phyloP scores from a whole-genome alignment of 148 eudicot species.

The Tetragonia tetragonoides region DNA sequence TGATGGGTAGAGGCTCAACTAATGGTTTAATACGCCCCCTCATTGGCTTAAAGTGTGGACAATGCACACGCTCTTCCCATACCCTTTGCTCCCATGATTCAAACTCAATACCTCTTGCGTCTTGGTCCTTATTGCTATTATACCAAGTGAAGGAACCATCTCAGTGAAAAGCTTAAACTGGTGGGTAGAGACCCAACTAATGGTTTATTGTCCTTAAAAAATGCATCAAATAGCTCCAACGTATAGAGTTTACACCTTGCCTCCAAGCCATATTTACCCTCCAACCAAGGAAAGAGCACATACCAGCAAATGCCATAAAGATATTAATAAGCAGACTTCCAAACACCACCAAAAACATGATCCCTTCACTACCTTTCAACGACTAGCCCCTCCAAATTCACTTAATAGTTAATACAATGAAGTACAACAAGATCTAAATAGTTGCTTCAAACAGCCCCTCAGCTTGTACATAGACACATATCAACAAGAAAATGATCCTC shows the following conservation, averaged over 20 bases:
- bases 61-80: too few species aligned
- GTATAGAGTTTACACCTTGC: background rate
- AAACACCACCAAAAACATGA: background rate
- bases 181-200: too few species aligned
- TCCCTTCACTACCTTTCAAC: background rate
- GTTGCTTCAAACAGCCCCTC: background rate
- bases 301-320: background rate
- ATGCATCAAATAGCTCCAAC: background rate
- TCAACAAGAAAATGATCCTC: background rate
- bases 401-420: background rate
- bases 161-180: too few species aligned
- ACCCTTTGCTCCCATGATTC: too few species aligned
- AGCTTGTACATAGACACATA: background rate
- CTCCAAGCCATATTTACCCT: background rate
- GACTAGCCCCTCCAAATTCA: background rate
- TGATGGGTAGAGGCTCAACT: too few species aligned
- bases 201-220: too few species aligned
- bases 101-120: too few species aligned
- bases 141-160: too few species aligned
- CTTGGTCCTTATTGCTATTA: too few species aligned
- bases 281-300: background rate
- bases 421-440: background rate
- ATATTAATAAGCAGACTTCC: background rate
- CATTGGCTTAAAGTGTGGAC: too few species aligned
- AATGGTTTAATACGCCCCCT: too few species aligned